A percentile compares a stretch with the other conserved stretches of the same genome.
Evolutionary conservation across 2,329 filamentous ascomycete genomes (phyloP).

Genomic region (Elsinoe batatas): DNA sequence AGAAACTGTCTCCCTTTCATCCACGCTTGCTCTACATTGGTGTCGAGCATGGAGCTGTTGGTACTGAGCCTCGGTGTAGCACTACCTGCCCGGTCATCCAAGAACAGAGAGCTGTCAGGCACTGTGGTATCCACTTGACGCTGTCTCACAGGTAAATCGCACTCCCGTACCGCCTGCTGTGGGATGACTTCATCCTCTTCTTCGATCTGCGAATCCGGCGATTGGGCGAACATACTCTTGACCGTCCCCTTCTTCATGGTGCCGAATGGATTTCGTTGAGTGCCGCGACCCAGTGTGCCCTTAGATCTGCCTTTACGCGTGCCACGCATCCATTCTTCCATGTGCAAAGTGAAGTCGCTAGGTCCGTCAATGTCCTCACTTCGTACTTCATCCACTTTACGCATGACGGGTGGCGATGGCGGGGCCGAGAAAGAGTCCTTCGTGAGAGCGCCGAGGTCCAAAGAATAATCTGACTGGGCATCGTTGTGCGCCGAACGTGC

Average conservation of each 20-base stretch:
- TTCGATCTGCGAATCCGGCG: constrained; percentile 10
- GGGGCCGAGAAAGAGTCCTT: constrained; percentile 19
- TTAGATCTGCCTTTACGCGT: constrained; percentile 2
- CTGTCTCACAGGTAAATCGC: constrained; percentile 6
- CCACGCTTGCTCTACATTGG: neutral
- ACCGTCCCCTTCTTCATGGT: constrained; percentile 17
- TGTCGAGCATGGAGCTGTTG: constrained; percentile 15
- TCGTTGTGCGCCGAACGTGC: neutral
- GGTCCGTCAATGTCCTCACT: constrained; percentile 31
- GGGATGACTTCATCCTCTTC: constrained; percentile 9
- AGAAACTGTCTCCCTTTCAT: constrained; percentile 17
- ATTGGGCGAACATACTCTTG: constrained; percentile 12
- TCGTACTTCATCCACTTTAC: constrained; percentile 18
- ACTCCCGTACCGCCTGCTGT: neutral
- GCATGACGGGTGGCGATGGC: constrained; percentile 20
- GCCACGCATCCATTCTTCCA: constrained; percentile 26
- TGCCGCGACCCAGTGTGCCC: neutral
- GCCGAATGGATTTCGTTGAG: constrained; percentile 10
- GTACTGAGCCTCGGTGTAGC: constrained; percentile 20
- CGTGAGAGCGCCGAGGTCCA: constrained; percentile 26
- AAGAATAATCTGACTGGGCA: constrained; percentile 21
- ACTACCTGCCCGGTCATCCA: constrained; percentile 17
- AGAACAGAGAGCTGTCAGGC: neutral
- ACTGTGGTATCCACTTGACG: constrained; percentile 3
- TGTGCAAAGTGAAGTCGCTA: constrained; percentile 29